phyloP scores from a whole-genome alignment of 2,329 filamentous ascomycete genomes.

The Pseudocercospora macadamiae region DNA sequence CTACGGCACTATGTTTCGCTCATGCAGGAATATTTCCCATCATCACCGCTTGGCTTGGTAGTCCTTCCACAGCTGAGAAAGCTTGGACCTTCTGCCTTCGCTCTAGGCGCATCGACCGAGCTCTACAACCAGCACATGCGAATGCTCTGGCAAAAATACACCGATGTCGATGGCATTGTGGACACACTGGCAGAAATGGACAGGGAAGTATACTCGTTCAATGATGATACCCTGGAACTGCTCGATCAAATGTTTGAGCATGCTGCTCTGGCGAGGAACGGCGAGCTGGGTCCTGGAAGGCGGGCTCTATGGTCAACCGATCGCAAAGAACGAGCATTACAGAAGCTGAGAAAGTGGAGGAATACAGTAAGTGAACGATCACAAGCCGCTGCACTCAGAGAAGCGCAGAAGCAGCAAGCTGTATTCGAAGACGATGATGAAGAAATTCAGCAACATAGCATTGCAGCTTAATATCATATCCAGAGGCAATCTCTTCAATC shows the following conservation, averaged over 20 bases:
- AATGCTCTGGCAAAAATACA: constrained; percentile 64
- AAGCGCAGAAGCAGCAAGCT: constrained; percentile 3
- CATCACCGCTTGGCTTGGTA: constrained; percentile 62
- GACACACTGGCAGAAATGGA: constrained; percentile 68
- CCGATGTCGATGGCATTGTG: constrained; percentile 60
- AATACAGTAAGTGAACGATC: constrained; percentile 6
- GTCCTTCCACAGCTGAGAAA: constrained; percentile 69
- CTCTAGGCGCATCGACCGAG: constrained; percentile 69
- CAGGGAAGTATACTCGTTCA: constrained; percentile 61
- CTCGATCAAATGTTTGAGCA: constrained; percentile 42
- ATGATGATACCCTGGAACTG: constrained; percentile 50
- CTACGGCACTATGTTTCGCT: constrained; percentile 28
- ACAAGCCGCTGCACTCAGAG: constrained; percentile 8
- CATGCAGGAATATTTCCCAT: constrained; percentile 58
- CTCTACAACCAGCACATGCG: constrained; percentile 70
- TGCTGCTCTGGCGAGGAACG: constrained; percentile 29
- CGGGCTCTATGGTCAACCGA: constrained; percentile 42
- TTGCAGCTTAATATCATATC: background rate
- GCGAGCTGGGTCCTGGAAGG: constrained; percentile 25
- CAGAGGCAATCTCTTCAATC: no score
- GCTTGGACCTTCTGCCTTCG: constrained; percentile 69
- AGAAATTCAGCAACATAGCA: background rate
- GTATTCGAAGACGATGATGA: constrained; percentile 7
- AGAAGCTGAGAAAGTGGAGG: constrained; percentile 29
- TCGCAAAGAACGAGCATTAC: constrained; percentile 35